A percentile compares a stretch with the other conserved stretches of the same genome.
These are phyloP conservation scores for Sugiyamaella novakii DNA, from an alignment of 1,139 yeast species.

Conservation along the genomic window DNA sequence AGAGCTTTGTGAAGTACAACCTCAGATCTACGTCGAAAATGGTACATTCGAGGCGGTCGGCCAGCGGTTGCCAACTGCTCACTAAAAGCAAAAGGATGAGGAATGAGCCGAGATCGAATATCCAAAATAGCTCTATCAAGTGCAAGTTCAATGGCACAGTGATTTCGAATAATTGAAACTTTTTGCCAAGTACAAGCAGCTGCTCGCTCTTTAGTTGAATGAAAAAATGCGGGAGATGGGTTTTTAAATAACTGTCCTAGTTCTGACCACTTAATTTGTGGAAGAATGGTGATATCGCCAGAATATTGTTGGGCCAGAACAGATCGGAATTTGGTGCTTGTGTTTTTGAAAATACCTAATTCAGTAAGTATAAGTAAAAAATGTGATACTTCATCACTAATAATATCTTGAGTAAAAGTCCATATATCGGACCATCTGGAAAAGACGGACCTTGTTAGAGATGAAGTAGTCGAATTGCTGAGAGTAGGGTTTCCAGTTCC, in stretches of 20 bases:
- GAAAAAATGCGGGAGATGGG: slow-evolving; percentile 74
- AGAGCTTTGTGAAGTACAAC: slow-evolving; percentile 20
- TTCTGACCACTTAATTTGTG: slow-evolving; percentile 64
- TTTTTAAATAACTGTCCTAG: slow-evolving; percentile 67
- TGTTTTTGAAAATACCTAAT: slow-evolving; percentile 71
- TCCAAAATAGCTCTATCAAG: slow-evolving; percentile 74
- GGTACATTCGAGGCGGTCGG: slow-evolving; percentile 19
- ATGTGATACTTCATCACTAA: slow-evolving; percentile 75
- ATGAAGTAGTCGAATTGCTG: slow-evolving; percentile 8
- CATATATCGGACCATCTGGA: slow-evolving; percentile 49
- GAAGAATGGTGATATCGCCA: slow-evolving; percentile 91
- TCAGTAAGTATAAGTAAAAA: slow-evolving; percentile 71
- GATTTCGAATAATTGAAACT: slow-evolving; percentile 77
- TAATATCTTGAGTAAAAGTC: slow-evolving; percentile 60
- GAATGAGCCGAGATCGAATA: slow-evolving; percentile 66
- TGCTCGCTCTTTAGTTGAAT: slow-evolving; percentile 75
- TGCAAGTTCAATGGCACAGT: slow-evolving; percentile 86
- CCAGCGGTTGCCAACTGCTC: slow-evolving; percentile 18
- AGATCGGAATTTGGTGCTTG: slow-evolving; percentile 71
- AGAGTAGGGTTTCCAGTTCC: slow-evolving; percentile 25
- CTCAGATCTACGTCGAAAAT: slow-evolving; percentile 25
- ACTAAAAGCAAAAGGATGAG: slow-evolving; percentile 25
- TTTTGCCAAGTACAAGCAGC: slow-evolving; percentile 95
- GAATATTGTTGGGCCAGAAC: slow-evolving; percentile 83
- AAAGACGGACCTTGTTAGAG: slow-evolving; percentile 6